Evolutionary conservation across 306 rosid species (phyloP), one percentile per base, ranked within the genome.

Genomic region (Cucurbita argyrosperma): DNA sequence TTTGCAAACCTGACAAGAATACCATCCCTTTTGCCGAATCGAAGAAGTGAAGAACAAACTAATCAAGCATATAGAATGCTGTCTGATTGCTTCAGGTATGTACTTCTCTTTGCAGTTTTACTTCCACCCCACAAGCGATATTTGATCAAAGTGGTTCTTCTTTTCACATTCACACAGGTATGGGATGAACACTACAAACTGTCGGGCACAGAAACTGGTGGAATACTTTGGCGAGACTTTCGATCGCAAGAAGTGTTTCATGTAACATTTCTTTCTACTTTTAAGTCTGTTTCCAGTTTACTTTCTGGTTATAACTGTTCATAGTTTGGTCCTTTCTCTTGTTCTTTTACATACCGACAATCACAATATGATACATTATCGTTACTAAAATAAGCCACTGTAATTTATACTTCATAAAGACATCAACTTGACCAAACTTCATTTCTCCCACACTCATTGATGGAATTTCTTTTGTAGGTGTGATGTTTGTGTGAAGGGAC

Each of bases 21-120:
- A 14, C 98, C 98, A 10, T 89, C 94, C 65, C 97, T 93, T 85
- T 90, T 93, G 83, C 98, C 98, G 0, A 86, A 83, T 78, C 85
- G 82, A 80, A 87, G 87, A 84, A 93, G 86, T 79, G 92, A 81
- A 77, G 94, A 84, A 61, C 96, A 87, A 88, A 81, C 67, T 38
- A 90, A 82, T 80, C 90, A 82, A 77, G 96, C 98, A 62, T 81
- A 82, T 82, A 83, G 75, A 82, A 87, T 93, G 98, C 70, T 90
- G 79, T 84, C 98, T 35, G 98, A 93, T 79, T 86, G 91, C 85
- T 93, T 90, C 94, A 90, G 98, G 98, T 93, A n/a, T 68, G 75
- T 71, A 49, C 70, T 55, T 79, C 71, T 79, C 77, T 62, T 76
- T 55, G 46, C 59, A 55, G 61, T 62, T 51, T 72, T 68, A 30